Conservation (phyloP, 2,329 filamentous ascomycete genomes). For the Trichophaea hybrida region DNA sequence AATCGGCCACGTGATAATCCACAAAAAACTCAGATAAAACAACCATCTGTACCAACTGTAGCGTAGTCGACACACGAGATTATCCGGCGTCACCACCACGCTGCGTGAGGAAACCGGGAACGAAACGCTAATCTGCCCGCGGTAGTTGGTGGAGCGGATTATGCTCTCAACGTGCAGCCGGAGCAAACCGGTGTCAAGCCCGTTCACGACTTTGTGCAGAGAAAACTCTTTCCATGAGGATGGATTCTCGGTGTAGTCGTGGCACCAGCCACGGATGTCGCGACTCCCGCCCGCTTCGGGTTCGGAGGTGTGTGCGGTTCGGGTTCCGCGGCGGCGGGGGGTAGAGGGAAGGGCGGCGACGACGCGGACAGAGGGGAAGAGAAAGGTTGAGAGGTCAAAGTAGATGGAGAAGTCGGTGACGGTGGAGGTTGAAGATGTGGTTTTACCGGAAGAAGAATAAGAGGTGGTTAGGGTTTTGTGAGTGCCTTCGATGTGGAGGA, state of each 20-base stretch:
- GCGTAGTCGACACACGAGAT: conserved; percentile 50
- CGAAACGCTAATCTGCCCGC: conserved; percentile 43
- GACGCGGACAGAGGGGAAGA: not conserved
- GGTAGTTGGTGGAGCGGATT: conserved; percentile 52
- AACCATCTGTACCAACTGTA: conserved; percentile 45
- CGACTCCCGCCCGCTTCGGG: conserved; percentile 30
- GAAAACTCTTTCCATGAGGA: conserved; percentile 42
- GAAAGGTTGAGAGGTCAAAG: not conserved
- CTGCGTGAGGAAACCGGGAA: conserved; percentile 45
- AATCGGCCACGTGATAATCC: conserved; percentile 56
- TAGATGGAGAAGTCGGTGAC: not conserved
- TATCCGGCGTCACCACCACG: conserved; percentile 50
- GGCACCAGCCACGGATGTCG: conserved; percentile 48
- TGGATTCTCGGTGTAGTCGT: conserved; percentile 47
- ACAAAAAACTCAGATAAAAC: conserved; percentile 52
- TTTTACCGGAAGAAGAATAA: not conserved
- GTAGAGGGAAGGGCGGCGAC: not conserved
- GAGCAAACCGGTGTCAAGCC: conserved; percentile 46
- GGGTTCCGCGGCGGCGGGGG: conserved; percentile 29
- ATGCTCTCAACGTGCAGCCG: conserved; percentile 41
- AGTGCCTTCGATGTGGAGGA: conserved; percentile 28
- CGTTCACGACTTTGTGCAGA: conserved; percentile 41
- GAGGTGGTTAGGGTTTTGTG: conserved; percentile 15
- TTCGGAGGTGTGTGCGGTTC: conserved; percentile 28
- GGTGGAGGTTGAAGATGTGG: not conserved